Conservation (phyloP, 1,139 yeast genomes). For the Sugiyamaella sp. region DNA sequence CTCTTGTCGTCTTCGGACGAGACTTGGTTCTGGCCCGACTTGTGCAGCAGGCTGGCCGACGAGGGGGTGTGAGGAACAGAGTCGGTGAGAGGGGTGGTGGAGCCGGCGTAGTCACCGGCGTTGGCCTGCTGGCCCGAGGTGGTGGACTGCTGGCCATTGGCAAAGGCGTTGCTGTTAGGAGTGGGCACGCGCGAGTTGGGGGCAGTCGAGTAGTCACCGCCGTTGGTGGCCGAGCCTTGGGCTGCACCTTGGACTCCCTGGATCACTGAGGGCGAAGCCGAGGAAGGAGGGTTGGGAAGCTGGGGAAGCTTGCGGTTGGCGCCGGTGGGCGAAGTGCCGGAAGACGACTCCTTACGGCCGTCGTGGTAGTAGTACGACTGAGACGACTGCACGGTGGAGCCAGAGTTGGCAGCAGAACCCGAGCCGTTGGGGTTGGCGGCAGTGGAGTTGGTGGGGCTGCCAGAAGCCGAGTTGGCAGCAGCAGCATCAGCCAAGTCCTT, state of each 20-base stretch:
- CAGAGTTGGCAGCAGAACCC: slow-evolving; percentile 10
- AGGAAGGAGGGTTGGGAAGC: slow-evolving; percentile 20
- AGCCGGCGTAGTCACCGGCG: slow-evolving; percentile 24
- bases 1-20: slow-evolving; percentile 42
- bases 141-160: slow-evolving; percentile 9
- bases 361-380: slow-evolving; percentile 16
- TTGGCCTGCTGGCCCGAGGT: slow-evolving; percentile 8
- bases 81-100: slow-evolving; percentile 33
- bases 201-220: slow-evolving; percentile 17
- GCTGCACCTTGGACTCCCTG: slow-evolving; percentile 7
- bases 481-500: slow-evolving; percentile 25
- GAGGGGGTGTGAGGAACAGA: slow-evolving; percentile 31
- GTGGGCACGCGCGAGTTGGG: slow-evolving; percentile 18
- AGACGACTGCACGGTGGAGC: slow-evolving; percentile 6
- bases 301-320: slow-evolving; percentile 18
- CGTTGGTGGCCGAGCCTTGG: slow-evolving; percentile 12
- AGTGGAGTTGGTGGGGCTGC: slow-evolving; percentile 17
- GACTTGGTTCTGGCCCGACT: slow-evolving; percentile 9
- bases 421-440: slow-evolving; percentile 15
- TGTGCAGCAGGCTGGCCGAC: slow-evolving; percentile 18
- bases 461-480: slow-evolving; percentile 17
- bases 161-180: slow-evolving; percentile 16
- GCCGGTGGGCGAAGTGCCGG: slow-evolving; percentile 13
- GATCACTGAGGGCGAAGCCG: slow-evolving; percentile 17
- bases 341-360: slow-evolving; percentile 18